phyloP scores from a whole-genome alignment of 31 red algal species.

The Bonnemaisonia californica region DNA sequence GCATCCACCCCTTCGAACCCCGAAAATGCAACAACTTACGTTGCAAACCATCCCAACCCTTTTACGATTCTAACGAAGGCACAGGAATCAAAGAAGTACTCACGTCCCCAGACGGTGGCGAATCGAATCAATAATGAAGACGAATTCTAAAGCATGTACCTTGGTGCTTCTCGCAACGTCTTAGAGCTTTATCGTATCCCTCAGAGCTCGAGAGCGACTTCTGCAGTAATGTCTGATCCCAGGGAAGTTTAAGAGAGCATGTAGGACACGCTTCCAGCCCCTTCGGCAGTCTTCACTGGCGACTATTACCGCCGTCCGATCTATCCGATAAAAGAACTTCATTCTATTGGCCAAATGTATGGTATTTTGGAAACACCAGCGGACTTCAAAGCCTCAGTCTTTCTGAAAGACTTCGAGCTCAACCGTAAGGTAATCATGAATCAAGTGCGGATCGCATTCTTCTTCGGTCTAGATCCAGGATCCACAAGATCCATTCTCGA shows the following conservation, averaged over 20 bases:
- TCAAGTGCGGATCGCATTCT: not conserved
- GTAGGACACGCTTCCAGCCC: not conserved
- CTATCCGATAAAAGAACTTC: not conserved
- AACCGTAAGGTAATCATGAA: not conserved
- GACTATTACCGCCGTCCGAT: not conserved
- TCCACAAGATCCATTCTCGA: not conserved
- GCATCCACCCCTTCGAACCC: too few relatives aligned
- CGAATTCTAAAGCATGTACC: too few relatives aligned
- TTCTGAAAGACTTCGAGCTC: not conserved
- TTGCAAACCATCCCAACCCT: too few relatives aligned
- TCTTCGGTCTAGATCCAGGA: not conserved
- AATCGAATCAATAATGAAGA: too few relatives aligned
- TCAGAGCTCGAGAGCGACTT: too few relatives aligned
- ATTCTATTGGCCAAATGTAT: not conserved
- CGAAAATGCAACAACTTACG: too few relatives aligned
- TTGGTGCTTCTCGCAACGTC: too few relatives aligned
- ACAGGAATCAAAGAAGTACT: too few relatives aligned
- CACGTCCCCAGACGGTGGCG: too few relatives aligned
- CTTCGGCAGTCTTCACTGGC: not conserved
- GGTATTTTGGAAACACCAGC: not conserved
- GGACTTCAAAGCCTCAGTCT: not conserved
- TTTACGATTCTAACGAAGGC: too few relatives aligned
- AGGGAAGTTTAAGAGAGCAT: not conserved
- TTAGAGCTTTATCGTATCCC: too few relatives aligned
- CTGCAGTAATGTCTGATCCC: not conserved